Percentiles rank a stretch among this genome's conserved stretches.
Conservation (phyloP, 805 yeast species). For the Saccharomycopsis babjevae region DNA sequence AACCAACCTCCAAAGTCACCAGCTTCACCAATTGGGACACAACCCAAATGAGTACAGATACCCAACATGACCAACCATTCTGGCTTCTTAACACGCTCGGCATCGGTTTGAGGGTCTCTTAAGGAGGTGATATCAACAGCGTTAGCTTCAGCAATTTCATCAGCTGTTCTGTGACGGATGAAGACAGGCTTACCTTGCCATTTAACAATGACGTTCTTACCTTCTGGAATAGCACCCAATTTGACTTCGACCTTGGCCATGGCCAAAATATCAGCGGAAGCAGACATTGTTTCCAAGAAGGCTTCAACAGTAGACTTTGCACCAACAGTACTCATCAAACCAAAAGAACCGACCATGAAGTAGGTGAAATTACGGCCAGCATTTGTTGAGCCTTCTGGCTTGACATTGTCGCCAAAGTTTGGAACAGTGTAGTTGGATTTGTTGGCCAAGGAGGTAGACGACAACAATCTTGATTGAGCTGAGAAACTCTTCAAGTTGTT, state of each 20-base stretch:
- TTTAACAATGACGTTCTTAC: constrained; percentile 95
- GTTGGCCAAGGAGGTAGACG: constrained; percentile 39
- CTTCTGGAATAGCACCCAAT: constrained; percentile 86
- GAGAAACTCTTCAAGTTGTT: constrained; percentile 30
- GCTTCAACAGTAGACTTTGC: constrained; percentile 94
- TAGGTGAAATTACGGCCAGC: constrained; percentile 80
- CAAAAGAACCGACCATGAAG: constrained; percentile 96
- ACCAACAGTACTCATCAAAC: constrained; percentile 82
- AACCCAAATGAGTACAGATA: constrained; percentile 99
- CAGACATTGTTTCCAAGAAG: constrained; percentile 87
- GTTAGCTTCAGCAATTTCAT: constrained; percentile 93
- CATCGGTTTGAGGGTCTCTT: constrained; percentile 91
- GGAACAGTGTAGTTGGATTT: constrained; percentile 86
- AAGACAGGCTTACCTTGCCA: constrained; percentile 99
- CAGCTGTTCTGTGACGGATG: constrained; percentile 94
- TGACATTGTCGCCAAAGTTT: constrained; percentile 73
- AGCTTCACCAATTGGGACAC: constrained; percentile 99
- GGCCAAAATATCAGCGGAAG: constrained; percentile 97
- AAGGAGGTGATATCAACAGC: constrained; percentile 60
- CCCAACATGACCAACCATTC: constrained; percentile 99
- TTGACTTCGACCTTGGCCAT: constrained; percentile 99
- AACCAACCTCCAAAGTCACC: constrained; percentile 99
- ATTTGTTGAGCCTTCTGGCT: constrained; percentile 57
- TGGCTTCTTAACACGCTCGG: constrained; percentile 91
- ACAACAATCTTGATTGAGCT: constrained; percentile 37